phyloP scores from a whole-genome alignment of 2,329 filamentous ascomycete genomes.

The Calycina marina region DNA sequence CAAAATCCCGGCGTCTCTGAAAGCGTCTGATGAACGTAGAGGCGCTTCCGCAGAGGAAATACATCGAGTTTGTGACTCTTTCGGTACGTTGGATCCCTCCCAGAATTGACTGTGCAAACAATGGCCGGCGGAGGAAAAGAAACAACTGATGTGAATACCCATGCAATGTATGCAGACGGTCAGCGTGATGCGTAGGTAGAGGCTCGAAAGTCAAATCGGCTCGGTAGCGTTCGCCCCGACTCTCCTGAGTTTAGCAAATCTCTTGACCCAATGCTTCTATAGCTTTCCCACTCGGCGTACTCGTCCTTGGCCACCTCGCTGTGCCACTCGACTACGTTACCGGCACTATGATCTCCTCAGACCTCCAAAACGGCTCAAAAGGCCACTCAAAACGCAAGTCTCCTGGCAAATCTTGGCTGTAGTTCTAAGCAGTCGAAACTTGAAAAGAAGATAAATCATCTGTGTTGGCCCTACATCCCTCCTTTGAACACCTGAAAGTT shows the following conservation, averaged over 20 bases:
- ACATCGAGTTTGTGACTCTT: slow-evolving; percentile 8
- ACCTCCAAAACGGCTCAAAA: no score
- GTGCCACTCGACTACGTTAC: no score
- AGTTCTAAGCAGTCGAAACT: slow-evolving; percentile 7
- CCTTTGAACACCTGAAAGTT: slow-evolving; percentile 1
- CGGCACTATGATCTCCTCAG: no score
- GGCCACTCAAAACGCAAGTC: slow-evolving; percentile 3
- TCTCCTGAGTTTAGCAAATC: slow-evolving; percentile 6
- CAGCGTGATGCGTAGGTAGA: slow-evolving; percentile 3
- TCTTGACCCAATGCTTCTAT: slow-evolving; percentile 5
- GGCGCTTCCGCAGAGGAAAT: slow-evolving; percentile 6
- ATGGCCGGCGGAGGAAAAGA: slow-evolving; percentile 8
- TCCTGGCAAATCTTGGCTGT: slow-evolving; percentile 6
- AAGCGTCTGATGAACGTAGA: slow-evolving; percentile 5
- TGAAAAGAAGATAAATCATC: slow-evolving; percentile 9
- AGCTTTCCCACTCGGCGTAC: not conserved
- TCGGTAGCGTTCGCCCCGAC: slow-evolving; percentile 5
- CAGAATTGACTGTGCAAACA: slow-evolving; percentile 8
- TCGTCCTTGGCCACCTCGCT: no score
- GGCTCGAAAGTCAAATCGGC: slow-evolving; percentile 5
- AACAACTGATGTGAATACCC: slow-evolving; percentile 8
- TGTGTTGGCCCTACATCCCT: slow-evolving; percentile 4
- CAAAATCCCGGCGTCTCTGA: slow-evolving; percentile 2
- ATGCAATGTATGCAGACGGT: slow-evolving; percentile 5
- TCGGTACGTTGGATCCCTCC: slow-evolving; percentile 8